A percentile compares a stretch with the other conserved stretches of the same genome.
Evolutionary conservation across 1,139 yeast genomes (phyloP).

Genomic region (Hansenula lynferdii): DNA sequence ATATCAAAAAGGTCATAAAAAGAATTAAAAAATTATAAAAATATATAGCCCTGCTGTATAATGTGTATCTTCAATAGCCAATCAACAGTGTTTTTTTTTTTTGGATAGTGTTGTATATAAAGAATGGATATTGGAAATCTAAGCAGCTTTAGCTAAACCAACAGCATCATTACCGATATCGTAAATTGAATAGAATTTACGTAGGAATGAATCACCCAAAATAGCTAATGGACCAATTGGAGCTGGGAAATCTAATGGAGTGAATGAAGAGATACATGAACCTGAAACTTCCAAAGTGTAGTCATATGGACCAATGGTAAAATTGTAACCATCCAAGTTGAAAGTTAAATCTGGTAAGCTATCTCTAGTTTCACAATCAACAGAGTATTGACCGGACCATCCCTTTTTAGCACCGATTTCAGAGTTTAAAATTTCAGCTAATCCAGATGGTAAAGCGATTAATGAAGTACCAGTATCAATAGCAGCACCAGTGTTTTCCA

Average conservation of each 20-base stretch:
- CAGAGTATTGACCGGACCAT: conserved; percentile 95
- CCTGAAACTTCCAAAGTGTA: conserved; percentile 93
- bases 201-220: conserved; percentile 94
- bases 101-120: neutral
- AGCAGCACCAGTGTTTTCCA: conserved; percentile 88
- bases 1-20: neutral
- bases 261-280: conserved; percentile 91
- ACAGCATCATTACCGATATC: conserved; percentile 88
- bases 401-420: conserved; percentile 96
- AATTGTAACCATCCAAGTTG: conserved; percentile 84
- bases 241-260: conserved; percentile 96
- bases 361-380: conserved; percentile 84
- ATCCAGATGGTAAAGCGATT: conserved; percentile 87
- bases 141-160: conserved; percentile 78
- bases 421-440: conserved; percentile 91
- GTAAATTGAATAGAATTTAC: conserved; percentile 90
- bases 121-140: conserved; percentile 8
- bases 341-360: conserved; percentile 86
- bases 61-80: neutral
- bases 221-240: conserved; percentile 97
- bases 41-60: neutral
- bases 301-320: conserved; percentile 82
- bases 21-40: neutral
- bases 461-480: conserved; percentile 98
- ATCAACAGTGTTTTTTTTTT: too few relatives aligned